These are phyloP conservation scores for Xylaria multiplex DNA, from an alignment of 2,329 filamentous ascomycete genomes.

Conservation along the genomic window DNA sequence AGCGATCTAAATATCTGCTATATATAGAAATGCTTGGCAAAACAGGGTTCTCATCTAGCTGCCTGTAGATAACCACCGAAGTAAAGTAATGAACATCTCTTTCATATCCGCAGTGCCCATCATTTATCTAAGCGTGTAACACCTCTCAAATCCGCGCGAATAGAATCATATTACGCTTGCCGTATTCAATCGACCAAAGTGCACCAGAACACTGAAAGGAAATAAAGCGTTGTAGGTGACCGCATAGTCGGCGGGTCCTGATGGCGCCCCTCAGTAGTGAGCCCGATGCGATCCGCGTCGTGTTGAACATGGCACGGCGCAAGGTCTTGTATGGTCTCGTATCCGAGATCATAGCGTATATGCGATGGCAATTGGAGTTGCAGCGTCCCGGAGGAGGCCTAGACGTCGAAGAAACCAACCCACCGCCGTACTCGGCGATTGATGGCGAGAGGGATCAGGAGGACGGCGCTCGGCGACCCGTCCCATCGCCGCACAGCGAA, in stretches of 20 bases:
- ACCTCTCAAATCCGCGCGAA: too few relatives aligned
- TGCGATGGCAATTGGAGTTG: slow-evolving; percentile 62
- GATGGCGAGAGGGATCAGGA: slow-evolving; percentile 19
- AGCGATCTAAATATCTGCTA: not conserved
- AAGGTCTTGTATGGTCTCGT: slow-evolving; percentile 62
- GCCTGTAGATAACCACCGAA: slow-evolving; percentile 1
- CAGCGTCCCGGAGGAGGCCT: slow-evolving; percentile 37
- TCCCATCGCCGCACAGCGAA: slow-evolving; percentile 37
- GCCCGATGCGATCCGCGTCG: slow-evolving; percentile 65
- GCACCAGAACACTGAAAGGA: not conserved
- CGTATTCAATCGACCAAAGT: not conserved
- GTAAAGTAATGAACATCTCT: not conserved
- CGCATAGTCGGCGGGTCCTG: not conserved
- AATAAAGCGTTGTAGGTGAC: not conserved
- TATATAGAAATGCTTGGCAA: slow-evolving; percentile 16
- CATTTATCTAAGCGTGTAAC: not conserved
- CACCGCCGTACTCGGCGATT: slow-evolving; percentile 40
- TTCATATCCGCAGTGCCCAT: too few relatives aligned
- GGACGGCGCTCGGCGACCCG: slow-evolving; percentile 2
- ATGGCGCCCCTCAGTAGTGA: slow-evolving; percentile 67
- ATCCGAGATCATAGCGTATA: slow-evolving; percentile 62
- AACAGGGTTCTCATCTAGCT: not conserved
- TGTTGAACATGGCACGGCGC: slow-evolving; percentile 63
- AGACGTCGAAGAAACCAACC: slow-evolving; percentile 19
- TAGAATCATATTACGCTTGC: not conserved